Evolutionary conservation across 306 rosid species (phyloP), one percentile per base, ranked within the genome.

Genomic region (Castanospermum australe): DNA sequence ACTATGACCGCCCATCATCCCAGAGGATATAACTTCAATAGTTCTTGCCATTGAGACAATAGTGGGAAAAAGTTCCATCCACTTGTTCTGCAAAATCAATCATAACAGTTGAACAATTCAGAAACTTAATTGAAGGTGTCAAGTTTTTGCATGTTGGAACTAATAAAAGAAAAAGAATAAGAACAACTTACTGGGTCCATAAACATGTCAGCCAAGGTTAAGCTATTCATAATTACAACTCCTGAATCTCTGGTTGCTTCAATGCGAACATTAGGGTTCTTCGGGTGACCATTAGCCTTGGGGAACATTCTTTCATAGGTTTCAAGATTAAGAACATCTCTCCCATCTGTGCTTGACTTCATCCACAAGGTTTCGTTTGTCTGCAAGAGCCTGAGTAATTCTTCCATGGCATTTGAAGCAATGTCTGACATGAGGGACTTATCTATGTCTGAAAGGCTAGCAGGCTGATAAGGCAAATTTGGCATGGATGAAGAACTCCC

Each of bases 311-410:
- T 88, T 0, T 86, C 92, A 48, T 95, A 95, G 25, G 70, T 66
- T 5, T 95, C 97, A 24, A 87, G 83, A 67, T 88, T 88, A 47
- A 95, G 97, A 41, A 90, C 85, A 66, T 92, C 98, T 42, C 86
- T 85, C 2, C 97, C 98, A 22, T 86, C 87, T 0, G 81, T 6
- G 18, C 76, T 9, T 0, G 98, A 88, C 70, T 88, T 92, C 74
- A 88, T 86, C 99, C 99, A 95, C 74, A 95, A 59, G 14, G 99
- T 94, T 2, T 95, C 99, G 61, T 92, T 87, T 0, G 96, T 84
- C 78, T 90, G 98, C 70, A 88, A 79, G 35, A 95, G 99, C 69
- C 94, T 87, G 1, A 95, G 84, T 42, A 95, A 48, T 77, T 95
- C 96, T 4, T 87, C 92, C 98, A 90, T 86, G 28, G 98, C 97